phyloP scores from a whole-genome alignment of 805 yeast species.

The Yamadazyma endophytica region DNA sequence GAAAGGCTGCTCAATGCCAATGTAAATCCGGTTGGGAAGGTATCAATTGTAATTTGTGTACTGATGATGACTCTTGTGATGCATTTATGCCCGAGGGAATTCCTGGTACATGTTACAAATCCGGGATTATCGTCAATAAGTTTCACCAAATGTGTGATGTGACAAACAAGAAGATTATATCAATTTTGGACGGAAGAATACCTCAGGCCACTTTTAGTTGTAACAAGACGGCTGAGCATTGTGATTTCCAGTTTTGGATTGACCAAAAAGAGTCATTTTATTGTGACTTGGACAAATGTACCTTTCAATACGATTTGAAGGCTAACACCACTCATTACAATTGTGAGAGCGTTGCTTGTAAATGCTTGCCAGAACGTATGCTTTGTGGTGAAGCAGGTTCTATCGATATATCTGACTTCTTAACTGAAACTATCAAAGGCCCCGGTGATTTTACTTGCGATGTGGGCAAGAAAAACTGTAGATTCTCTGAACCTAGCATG shows the following conservation, averaged over 20 bases:
- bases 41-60: slow-evolving; percentile 88
- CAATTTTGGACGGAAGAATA: slow-evolving; percentile 69
- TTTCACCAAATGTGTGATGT: slow-evolving; percentile 93
- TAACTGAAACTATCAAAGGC: slow-evolving; percentile 84
- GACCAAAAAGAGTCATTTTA: slow-evolving; percentile 85
- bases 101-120: slow-evolving; percentile 82
- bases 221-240: slow-evolving; percentile 55
- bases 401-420: slow-evolving; percentile 88
- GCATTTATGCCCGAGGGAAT: slow-evolving; percentile 82
- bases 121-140: slow-evolving; percentile 76
- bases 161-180: slow-evolving; percentile 80
- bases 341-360: slow-evolving; percentile 77
- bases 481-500: slow-evolving; percentile 93
- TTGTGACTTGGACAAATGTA: slow-evolving; percentile 78
- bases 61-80: slow-evolving; percentile 70
- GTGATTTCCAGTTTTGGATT: slow-evolving; percentile 96
- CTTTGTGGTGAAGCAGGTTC: slow-evolving; percentile 93
- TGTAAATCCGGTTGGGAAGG: slow-evolving; percentile 92
- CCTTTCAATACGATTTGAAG: slow-evolving; percentile 57
- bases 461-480: slow-evolving; percentile 55
- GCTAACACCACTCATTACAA: slow-evolving; percentile 69
- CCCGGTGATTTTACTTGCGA: slow-evolving; percentile 93
- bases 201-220: slow-evolving; percentile 95
- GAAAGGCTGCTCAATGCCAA: slow-evolving; percentile 56
- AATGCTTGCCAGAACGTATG: slow-evolving; percentile 89